These are phyloP conservation scores for Peniophora sp. DNA, from an alignment of 1,284 basidiomycete species.

Conservation along the genomic window DNA sequence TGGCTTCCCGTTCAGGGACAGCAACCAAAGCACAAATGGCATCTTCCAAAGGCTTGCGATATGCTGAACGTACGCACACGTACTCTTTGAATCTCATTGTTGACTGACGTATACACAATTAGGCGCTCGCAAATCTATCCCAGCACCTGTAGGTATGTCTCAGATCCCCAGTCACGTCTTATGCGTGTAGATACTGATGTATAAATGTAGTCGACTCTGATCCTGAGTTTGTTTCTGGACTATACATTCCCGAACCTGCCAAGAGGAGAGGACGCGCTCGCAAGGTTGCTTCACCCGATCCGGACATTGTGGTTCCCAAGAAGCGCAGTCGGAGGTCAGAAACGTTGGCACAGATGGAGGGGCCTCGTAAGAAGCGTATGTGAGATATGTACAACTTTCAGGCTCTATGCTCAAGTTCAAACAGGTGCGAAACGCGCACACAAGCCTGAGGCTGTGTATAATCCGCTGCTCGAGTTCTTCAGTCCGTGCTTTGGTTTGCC, in stretches of 20 bases:
- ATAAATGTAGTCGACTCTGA: slow-evolving; percentile 43
- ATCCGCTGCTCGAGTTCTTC: slow-evolving; percentile 16
- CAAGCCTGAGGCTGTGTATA: slow-evolving; percentile 7
- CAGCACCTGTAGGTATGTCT: slow-evolving; percentile 10
- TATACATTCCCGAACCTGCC: slow-evolving; percentile 27
- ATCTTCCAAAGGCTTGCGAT: not conserved
- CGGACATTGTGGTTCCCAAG: not conserved
- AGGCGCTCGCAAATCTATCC: slow-evolving; percentile 8
- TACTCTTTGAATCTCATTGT: not conserved
- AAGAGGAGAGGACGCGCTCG: slow-evolving; percentile 23
- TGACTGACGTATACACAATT: not conserved
- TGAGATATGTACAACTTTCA: not conserved
- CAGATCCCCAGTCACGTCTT: not conserved
- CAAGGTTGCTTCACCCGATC: slow-evolving; percentile 1
- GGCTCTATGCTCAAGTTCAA: not conserved
- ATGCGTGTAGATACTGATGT: slow-evolving; percentile 8
- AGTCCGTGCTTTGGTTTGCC: slow-evolving; percentile 11
- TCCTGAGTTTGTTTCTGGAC: slow-evolving; percentile 46
- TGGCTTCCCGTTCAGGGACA: too few relatives aligned
- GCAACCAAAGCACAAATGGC: too few relatives aligned
- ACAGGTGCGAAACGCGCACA: slow-evolving; percentile 1
- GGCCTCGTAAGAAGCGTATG: slow-evolving; percentile 1
- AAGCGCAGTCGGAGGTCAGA: slow-evolving; percentile 5
- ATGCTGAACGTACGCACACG: slow-evolving; percentile 5
- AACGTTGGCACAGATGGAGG: slow-evolving; percentile 2